These are phyloP conservation scores for Nicotiana tabacum DNA, from an alignment of 257 asterid genomes.

Conservation along the genomic window DNA sequence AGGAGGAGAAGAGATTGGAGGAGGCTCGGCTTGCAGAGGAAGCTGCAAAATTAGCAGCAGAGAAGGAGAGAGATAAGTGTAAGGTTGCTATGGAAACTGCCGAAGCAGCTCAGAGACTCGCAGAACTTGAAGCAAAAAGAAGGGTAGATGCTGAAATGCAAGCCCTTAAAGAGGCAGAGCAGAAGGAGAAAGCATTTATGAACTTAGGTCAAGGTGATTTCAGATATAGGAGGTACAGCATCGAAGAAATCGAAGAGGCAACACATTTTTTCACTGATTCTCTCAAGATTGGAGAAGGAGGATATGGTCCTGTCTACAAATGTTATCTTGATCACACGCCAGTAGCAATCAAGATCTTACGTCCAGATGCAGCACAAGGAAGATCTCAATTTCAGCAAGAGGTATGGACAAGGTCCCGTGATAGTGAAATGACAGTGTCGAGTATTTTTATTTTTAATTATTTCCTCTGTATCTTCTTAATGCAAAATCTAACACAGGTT, in stretches of 20 bases:
- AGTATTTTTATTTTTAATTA: background rate
- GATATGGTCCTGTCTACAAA: slow-evolving; percentile 88
- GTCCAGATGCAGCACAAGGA: slow-evolving; percentile 90
- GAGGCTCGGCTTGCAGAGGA: slow-evolving; percentile 46
- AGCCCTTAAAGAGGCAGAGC: slow-evolving; percentile 30
- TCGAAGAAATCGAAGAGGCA: slow-evolving; percentile 84
- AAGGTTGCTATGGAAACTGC: slow-evolving; percentile 32
- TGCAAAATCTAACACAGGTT: slow-evolving; percentile 34
- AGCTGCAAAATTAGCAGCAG: slow-evolving; percentile 28
- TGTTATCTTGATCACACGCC: slow-evolving; percentile 78
- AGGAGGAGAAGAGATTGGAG: slow-evolving; percentile 65
- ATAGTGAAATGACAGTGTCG: background rate
- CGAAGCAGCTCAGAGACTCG: slow-evolving; percentile 41
- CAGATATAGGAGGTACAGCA: slow-evolving; percentile 54
- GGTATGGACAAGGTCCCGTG: slow-evolving; percentile 30
- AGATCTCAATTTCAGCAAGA: slow-evolving; percentile 79
- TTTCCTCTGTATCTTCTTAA: background rate
- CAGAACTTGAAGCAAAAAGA: slow-evolving; percentile 38
- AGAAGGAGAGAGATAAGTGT: slow-evolving; percentile 30
- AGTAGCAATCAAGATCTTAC: slow-evolving; percentile 78
- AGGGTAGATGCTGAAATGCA: slow-evolving; percentile 39
- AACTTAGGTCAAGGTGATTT: slow-evolving; percentile 12
- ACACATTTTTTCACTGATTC: slow-evolving; percentile 45
- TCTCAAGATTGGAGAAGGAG: slow-evolving; percentile 86
- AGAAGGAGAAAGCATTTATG: slow-evolving; percentile 5